Conservation (phyloP, 2,329 filamentous ascomycete species). For the Nigrospora oryzae region DNA sequence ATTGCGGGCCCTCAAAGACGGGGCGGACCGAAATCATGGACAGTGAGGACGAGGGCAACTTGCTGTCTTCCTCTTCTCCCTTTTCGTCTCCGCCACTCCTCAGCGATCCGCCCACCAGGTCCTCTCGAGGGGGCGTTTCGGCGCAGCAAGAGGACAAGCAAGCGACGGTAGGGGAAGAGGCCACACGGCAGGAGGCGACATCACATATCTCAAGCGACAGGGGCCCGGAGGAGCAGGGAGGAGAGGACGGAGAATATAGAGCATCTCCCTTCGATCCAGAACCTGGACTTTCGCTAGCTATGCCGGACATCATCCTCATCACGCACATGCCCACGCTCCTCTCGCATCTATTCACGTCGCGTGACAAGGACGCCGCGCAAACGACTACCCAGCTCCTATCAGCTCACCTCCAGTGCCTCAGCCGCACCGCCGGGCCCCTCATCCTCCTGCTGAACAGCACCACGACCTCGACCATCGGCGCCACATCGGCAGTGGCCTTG, state of each 20-base stretch:
- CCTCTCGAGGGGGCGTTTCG: no score
- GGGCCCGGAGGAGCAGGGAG: no score
- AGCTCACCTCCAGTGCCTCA: slow-evolving; percentile 34
- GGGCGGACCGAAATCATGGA: slow-evolving; percentile 22
- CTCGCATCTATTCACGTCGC: slow-evolving; percentile 40
- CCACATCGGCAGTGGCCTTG: background rate
- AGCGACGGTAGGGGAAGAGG: no score
- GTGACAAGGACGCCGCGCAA: slow-evolving; percentile 38
- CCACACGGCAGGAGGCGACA: no score
- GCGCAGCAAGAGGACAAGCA: no score
- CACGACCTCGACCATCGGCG: background rate
- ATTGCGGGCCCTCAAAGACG: no score
- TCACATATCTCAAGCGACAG: no score
- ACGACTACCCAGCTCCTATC: slow-evolving; percentile 37
- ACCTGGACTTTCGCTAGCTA: background rate
- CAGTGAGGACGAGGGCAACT: slow-evolving; percentile 30
- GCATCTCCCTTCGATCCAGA: no score
- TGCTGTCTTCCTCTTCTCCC: slow-evolving; percentile 9
- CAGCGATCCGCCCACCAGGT: no score
- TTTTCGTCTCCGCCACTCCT: background rate
- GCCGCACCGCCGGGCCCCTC: slow-evolving; percentile 34
- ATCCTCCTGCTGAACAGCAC: slow-evolving; percentile 43
- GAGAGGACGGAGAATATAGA: no score
- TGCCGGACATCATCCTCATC: slow-evolving; percentile 41
- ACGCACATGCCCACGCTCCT: slow-evolving; percentile 46